These are phyloP conservation scores for Mrakia frigida DNA, from an alignment of 768 basidiomycete genomes.

Conservation along the genomic window DNA sequence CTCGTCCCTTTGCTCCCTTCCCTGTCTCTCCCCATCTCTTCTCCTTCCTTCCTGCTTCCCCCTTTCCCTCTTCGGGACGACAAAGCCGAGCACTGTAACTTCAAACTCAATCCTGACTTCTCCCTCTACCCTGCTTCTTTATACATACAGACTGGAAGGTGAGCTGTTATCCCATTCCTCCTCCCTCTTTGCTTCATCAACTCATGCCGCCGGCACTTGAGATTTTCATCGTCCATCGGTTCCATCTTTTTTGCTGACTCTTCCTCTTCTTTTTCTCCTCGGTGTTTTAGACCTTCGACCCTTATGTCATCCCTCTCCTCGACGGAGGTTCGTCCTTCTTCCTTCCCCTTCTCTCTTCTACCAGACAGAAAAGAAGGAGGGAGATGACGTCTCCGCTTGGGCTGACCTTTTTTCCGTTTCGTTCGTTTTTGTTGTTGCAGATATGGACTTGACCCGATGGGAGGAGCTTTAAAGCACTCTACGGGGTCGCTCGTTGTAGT, in stretches of 20 bases:
- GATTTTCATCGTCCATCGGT: conserved; percentile 15
- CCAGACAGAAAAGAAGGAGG: neutral
- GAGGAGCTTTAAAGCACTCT: conserved; percentile 40
- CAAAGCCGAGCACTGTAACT: neutral
- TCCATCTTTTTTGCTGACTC: neutral
- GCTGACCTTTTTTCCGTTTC: too few species aligned
- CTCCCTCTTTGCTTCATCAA: neutral
- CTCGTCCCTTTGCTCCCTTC: neutral
- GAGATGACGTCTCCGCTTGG: neutral
- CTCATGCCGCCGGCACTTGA: conserved; percentile 8
- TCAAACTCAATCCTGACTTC: neutral
- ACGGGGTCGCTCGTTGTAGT: too few species aligned
- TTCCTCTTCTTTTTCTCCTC: neutral
- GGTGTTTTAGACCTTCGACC: conserved; percentile 36
- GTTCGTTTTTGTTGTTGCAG: conserved; percentile 23
- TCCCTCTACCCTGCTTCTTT: neutral
- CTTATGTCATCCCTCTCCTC: conserved; percentile 44
- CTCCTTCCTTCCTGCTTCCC: conserved; percentile 10
- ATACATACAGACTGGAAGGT: conserved; percentile 38
- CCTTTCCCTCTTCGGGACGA: neutral
- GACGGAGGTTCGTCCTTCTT: conserved; percentile 32
- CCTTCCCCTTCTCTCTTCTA: too few species aligned
- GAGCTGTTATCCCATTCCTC: conserved; percentile 11
- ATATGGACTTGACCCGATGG: conserved; percentile 45
- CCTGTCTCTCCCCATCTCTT: neutral